A percentile compares a stretch with the other conserved stretches of the same genome.
Evolutionary conservation across 805 yeast species (phyloP).

Genomic region (Candida caryicola): DNA sequence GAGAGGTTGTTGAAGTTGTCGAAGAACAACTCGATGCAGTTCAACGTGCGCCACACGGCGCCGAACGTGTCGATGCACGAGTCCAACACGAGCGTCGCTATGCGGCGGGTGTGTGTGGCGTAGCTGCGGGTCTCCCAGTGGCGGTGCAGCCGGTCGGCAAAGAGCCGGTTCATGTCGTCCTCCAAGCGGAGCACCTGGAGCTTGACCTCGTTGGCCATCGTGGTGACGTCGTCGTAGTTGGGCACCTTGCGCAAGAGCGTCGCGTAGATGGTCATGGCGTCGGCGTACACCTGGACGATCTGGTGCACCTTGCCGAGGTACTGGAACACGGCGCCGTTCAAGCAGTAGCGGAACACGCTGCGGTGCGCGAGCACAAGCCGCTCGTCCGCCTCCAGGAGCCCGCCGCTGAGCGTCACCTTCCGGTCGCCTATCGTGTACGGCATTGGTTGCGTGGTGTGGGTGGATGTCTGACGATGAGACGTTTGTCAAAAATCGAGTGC

Average conservation of each 20-base stretch:
- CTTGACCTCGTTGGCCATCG: conserved; percentile 25
- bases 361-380: conserved; percentile 26
- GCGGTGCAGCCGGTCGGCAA: conserved; percentile 16
- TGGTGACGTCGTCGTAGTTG: conserved; percentile 39
- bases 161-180: conserved; percentile 27
- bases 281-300: conserved; percentile 35
- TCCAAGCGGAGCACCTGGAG: conserved; percentile 25
- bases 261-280: conserved; percentile 38
- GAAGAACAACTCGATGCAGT: conserved; percentile 39
- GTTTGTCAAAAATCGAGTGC: no score
- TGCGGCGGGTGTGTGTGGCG: conserved; percentile 12
- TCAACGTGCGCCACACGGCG: conserved; percentile 22
- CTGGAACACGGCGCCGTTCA: conserved; percentile 27
- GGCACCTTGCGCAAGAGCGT: conserved; percentile 38
- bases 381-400: conserved; percentile 21
- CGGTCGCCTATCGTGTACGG: conserved; percentile 40
- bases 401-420: conserved; percentile 21
- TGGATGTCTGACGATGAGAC: no score
- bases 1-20: conserved; percentile 35
- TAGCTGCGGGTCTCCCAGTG: conserved; percentile 18
- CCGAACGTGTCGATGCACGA: conserved; percentile 13
- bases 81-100: conserved; percentile 11
- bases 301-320: conserved; percentile 28
- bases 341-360: conserved; percentile 31
- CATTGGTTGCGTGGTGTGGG: conserved; percentile 17